These are phyloP conservation scores for Cinchona pubescens DNA, from an alignment of 257 asterid genomes.

Conservation along the genomic window DNA sequence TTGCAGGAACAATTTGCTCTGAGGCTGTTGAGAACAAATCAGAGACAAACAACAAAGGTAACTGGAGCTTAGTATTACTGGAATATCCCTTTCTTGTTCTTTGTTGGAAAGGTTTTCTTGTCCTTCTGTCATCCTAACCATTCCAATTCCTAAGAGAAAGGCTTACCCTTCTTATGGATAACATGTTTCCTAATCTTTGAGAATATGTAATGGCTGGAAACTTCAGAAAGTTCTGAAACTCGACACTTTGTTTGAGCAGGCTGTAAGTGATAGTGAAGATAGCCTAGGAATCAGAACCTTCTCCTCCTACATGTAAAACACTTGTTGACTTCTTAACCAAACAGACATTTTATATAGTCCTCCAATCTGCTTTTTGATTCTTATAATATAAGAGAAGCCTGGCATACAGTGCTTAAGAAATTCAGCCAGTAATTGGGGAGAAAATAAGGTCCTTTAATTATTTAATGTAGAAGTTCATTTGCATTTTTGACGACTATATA, in stretches of 20 bases:
- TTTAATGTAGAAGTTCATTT: not conserved
- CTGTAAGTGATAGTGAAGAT: not conserved
- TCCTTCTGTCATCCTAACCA: not conserved
- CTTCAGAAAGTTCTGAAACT: not conserved
- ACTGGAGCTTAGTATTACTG: not conserved
- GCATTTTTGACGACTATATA: not conserved
- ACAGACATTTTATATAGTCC: not conserved
- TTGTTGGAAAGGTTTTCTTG: not conserved
- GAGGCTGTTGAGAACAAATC: not conserved
- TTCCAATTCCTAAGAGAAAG: too few relatives aligned
- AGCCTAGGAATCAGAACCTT: not conserved
- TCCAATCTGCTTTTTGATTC: not conserved
- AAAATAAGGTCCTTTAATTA: not conserved
- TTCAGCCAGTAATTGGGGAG: not conserved
- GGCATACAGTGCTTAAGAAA: not conserved
- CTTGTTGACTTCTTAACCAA: not conserved
- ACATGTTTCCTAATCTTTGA: not conserved
- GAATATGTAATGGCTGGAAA: not conserved
- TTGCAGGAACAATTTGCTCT: slow-evolving; percentile 5
- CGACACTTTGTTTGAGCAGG: not conserved
- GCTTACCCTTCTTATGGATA: not conserved
- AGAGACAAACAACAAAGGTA: slow-evolving; percentile 14
- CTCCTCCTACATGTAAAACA: not conserved
- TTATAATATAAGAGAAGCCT: not conserved
- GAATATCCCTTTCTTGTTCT: not conserved